phyloP scores from a whole-genome alignment of 345 rosid species.

The Pugionium cornutum region DNA sequence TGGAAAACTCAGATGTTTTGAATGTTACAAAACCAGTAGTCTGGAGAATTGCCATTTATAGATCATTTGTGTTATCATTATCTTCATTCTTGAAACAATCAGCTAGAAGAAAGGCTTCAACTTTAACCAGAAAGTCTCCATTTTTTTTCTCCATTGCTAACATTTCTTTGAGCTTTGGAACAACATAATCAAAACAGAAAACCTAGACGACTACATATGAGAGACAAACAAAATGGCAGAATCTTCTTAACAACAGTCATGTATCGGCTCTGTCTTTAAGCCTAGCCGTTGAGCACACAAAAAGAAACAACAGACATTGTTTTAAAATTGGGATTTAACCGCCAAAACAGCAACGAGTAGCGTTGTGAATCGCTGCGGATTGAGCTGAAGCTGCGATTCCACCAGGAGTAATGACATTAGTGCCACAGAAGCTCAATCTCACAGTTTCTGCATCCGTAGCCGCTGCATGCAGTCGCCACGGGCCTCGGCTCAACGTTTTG shows the following conservation, averaged over 20 bases:
- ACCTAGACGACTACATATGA: too few species aligned
- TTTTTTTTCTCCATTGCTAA: too few species aligned
- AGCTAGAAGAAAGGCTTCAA: too few species aligned
- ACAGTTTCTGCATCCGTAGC: slow-evolving; percentile 19
- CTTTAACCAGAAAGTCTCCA: too few species aligned
- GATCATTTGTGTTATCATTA: slow-evolving; percentile 15
- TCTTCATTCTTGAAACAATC: too few species aligned
- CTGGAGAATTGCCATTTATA: too few species aligned
- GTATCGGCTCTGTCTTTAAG: slow-evolving; percentile 48
- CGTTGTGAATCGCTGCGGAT: slow-evolving; percentile 60
- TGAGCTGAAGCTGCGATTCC: slow-evolving; percentile 69
- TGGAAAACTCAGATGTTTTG: slow-evolving; percentile 4
- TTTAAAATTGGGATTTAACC: slow-evolving; percentile 30
- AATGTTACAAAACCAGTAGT: slow-evolving; percentile 26
- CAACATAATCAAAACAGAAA: too few species aligned
- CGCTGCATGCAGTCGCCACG: background rate
- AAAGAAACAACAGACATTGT: slow-evolving; percentile 43
- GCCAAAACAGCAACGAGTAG: slow-evolving; percentile 42
- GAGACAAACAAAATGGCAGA: too few species aligned
- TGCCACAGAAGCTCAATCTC: slow-evolving; percentile 48
- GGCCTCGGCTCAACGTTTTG: slow-evolving; percentile 50
- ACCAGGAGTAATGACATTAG: slow-evolving; percentile 46
- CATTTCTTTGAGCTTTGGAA: too few species aligned
- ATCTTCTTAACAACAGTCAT: background rate
- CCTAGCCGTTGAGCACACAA: slow-evolving; percentile 37